A percentile compares a stretch with the other conserved stretches of the same genome.
Conservation (phyloP, 306 rosid genomes). For the Mimosa pudica region DNA sequence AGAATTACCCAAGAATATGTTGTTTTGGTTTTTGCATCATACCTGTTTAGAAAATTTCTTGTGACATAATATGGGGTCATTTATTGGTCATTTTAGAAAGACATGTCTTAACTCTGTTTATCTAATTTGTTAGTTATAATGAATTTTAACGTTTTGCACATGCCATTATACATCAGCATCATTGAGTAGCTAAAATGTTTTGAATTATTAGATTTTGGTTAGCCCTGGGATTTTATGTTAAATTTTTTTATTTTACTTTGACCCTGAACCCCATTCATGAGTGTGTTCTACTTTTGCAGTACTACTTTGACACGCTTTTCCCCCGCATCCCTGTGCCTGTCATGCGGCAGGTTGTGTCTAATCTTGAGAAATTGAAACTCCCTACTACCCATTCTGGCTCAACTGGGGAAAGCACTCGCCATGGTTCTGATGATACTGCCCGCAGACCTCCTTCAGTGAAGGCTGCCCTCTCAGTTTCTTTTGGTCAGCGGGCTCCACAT, state of each 20-base stretch:
- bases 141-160: conserved; percentile 1
- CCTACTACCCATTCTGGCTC: conserved; percentile 77
- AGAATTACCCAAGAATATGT: conserved; percentile 32
- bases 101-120: no score
- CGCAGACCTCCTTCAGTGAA: conserved; percentile 99
- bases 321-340: conserved; percentile 99
- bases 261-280: conserved; percentile 33
- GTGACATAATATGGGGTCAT: conserved; percentile 24
- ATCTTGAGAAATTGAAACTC: conserved; percentile 88
- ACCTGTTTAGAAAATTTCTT: conserved; percentile 26
- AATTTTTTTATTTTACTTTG: conserved; percentile 12
- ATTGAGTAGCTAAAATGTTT: conserved; percentile 16
- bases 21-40: neutral
- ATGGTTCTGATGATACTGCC: conserved; percentile 96
- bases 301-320: conserved; percentile 96
- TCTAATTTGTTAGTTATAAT: conserved; percentile 14
- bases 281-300: conserved; percentile 63
- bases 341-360: conserved; percentile 74
- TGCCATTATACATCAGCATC: neutral
- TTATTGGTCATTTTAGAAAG: conserved; percentile 17
- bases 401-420: conserved; percentile 91
- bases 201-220: conserved; percentile 5
- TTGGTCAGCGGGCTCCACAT: conserved; percentile 99
- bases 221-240: neutral
- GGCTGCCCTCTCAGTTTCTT: conserved; percentile 96